phyloP scores from a whole-genome alignment of 1,284 basidiomycete genomes.

The Naganishia sp. region DNA sequence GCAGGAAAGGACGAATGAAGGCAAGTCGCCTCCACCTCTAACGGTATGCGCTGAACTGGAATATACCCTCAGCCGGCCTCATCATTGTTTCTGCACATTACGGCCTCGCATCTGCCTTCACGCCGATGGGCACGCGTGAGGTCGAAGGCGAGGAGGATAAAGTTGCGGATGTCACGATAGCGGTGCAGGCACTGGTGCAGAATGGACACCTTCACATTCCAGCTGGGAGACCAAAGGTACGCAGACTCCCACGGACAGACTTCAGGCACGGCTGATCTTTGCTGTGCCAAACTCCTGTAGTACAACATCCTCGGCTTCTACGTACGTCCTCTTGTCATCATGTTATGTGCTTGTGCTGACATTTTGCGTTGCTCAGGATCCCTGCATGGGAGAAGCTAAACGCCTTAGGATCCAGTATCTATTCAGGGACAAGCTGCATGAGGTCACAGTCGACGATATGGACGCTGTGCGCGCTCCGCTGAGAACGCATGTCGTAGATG shows the following conservation, averaged over 20 bases:
- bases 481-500: slow-evolving; percentile 58
- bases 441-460: slow-evolving; percentile 72
- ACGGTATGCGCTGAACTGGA: background rate
- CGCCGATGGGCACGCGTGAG: slow-evolving; percentile 58
- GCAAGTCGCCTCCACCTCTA: slow-evolving; percentile 37
- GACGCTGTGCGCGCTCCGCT: slow-evolving; percentile 72
- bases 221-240: slow-evolving; percentile 62
- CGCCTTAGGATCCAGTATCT: slow-evolving; percentile 70
- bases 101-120: slow-evolving; percentile 54
- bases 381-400: slow-evolving; percentile 55
- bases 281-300: slow-evolving; percentile 17
- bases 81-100: slow-evolving; percentile 73
- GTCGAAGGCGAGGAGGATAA: slow-evolving; percentile 56
- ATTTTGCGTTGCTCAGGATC: slow-evolving; percentile 41
- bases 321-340: slow-evolving; percentile 36
- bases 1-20: slow-evolving; percentile 52
- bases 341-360: background rate
- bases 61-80: slow-evolving; percentile 59
- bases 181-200: slow-evolving; percentile 78
- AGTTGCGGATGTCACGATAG: slow-evolving; percentile 71
- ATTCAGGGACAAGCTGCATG: slow-evolving; percentile 73
- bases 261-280: slow-evolving; percentile 3
- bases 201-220: slow-evolving; percentile 78
- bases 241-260: slow-evolving; percentile 10
- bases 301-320: slow-evolving; percentile 52